Evolutionary conservation across 2,329 filamentous ascomycete species (phyloP).

Genomic region (Colletotrichum echinochloae): DNA sequence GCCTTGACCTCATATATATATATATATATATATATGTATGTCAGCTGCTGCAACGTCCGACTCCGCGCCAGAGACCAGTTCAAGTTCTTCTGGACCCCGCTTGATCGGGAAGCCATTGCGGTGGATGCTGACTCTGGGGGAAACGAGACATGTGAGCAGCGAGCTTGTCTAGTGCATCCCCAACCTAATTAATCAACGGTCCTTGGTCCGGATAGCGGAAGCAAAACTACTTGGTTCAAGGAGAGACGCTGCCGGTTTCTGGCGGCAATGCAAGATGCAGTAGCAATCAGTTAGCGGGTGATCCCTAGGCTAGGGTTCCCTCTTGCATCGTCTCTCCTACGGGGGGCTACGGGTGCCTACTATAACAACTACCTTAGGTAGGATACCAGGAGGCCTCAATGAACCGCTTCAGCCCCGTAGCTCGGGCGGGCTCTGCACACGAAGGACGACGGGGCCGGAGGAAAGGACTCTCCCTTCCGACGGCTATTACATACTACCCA

Average conservation of each 20-base stretch:
- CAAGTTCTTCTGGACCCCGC: not conserved
- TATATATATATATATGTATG: too few species aligned
- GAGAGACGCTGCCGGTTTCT: slow-evolving; percentile 6
- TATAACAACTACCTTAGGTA: too few species aligned
- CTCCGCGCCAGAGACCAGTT: not conserved
- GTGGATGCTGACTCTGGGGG: not conserved
- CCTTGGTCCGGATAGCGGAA: not conserved
- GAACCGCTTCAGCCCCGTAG: not conserved
- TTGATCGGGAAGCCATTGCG: too few species aligned
- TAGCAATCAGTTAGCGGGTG: slow-evolving; percentile 29
- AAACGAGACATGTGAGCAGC: slow-evolving; percentile 8
- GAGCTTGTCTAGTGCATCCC: too few species aligned
- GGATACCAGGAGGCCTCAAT: too few species aligned
- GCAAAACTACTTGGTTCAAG: not conserved
- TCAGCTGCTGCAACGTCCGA: not conserved
- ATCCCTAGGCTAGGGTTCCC: slow-evolving; percentile 27
- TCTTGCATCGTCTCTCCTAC: too few species aligned
- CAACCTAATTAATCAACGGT: too few species aligned
- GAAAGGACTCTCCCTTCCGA: slow-evolving; percentile 3
- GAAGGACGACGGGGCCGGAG: slow-evolving; percentile 9
- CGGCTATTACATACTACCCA: not conserved
- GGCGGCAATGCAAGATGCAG: slow-evolving; percentile 29
- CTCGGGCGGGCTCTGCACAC: too few species aligned
- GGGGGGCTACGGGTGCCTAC: too few species aligned
- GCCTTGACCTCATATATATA: too few species aligned